Conservation (phyloP, 441 rosid species). For the Eutrema salsugineum region DNA sequence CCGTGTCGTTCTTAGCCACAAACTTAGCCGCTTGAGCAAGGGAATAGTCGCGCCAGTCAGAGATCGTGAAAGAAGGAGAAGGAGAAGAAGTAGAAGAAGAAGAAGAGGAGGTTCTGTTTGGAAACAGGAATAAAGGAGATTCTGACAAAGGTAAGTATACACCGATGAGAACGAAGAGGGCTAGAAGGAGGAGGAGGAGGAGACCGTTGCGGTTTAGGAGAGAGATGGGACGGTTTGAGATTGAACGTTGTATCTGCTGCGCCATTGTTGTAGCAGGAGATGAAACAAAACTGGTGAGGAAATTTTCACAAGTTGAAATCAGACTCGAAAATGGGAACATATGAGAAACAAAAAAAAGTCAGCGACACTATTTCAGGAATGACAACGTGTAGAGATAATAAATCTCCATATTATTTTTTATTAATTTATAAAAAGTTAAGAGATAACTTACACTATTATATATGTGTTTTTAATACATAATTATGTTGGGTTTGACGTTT, state of each 20-base stretch:
- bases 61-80: background rate
- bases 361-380: background rate
- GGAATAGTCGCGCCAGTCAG: conserved; percentile 1
- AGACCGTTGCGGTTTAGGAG: background rate
- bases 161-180: background rate
- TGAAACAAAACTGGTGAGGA: background rate
- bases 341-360: background rate
- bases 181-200: background rate
- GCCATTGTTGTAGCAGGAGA: background rate
- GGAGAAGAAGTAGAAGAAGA: background rate
- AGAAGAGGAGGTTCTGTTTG: background rate
- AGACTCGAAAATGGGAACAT: background rate
- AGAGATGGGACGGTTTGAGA: background rate
- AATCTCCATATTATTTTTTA: background rate
- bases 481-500: background rate
- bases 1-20: background rate
- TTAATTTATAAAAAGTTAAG: background rate
- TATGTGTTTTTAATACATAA: background rate
- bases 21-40: background rate
- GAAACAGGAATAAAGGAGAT: background rate
- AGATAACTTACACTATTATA: background rate
- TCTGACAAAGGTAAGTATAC: background rate
- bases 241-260: background rate
- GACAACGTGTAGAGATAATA: background rate
- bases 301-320: background rate